Evolutionary conservation across 345 rosid genomes (phyloP), one percentile per base, ranked within the genome.

Genomic region (Brassica carinata): DNA sequence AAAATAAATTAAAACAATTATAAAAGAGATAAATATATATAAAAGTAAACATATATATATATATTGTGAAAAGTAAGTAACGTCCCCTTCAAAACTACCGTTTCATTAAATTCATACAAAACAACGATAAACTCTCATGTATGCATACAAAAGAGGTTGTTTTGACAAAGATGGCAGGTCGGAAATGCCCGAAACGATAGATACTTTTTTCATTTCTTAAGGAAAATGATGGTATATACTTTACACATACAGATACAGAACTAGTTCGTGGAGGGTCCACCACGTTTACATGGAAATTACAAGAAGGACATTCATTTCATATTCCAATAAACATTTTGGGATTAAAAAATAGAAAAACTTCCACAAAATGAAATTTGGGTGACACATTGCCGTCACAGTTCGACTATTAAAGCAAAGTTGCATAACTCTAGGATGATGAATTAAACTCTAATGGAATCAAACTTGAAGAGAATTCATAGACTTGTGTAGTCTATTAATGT

Each of bases 131-230:
- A 61, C 7, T 38, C 15, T 17, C 48, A 38, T 61, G 36, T 2
- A 59, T 43, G 51, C 62, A 62, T 62, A 64, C 75, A 62, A 62
- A 70, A 40, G 69, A 77, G 8, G 53, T 70, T 69, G 81, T 69
- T 69, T 45, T 30, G 80, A 77, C 51, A 69, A 69, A 69, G 80
- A 77, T 77, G 26, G 67, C 30, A 76, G 67, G 59, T 76, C n/a
- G 15, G 33, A 77, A 77, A 61, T 30, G 61, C 69, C 74, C 5
- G 61, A 69, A 70, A 77, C 33, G 80, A 62, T 61, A 55, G 29
- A 75, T 75, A 51, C 23, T 7, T 18, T 15, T 27, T 5, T 2
- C 2, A 19, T n/a, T 64, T 65, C 33, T 38, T 19, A 15, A 43
- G 40, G 43, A 43, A 62, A 26, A 62, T 14, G 33, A 75, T 18